A percentile compares a stretch with the other conserved stretches of the same genome.
These are phyloP conservation scores for Phytophthora palmivora DNA, from an alignment of 352 stramenopile genomes.

Conservation along the genomic window DNA sequence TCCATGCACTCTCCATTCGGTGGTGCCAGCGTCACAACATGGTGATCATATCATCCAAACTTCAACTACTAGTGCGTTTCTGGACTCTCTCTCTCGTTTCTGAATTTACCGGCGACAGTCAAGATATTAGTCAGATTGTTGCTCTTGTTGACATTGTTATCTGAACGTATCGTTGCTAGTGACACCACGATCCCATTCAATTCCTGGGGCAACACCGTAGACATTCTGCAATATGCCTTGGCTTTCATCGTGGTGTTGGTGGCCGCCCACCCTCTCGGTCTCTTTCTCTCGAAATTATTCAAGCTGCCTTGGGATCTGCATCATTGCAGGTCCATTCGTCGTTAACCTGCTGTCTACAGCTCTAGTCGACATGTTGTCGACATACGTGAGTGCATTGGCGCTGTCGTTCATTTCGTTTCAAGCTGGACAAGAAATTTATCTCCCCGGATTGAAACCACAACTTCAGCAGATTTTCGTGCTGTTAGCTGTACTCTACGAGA, in stretches of 20 bases:
- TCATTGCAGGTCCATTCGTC: constrained; percentile 36
- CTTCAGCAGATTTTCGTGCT: no score
- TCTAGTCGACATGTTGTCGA: constrained; percentile 29
- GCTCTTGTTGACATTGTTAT: constrained; percentile 1
- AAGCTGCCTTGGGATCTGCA: constrained; percentile 34
- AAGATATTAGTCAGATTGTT: background rate
- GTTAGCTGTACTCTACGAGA: no score
- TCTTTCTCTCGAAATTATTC: constrained; percentile 37
- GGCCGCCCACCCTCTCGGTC: constrained; percentile 28
- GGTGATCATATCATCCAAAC: no score
- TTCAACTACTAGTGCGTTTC: no score
- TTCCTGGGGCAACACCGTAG: constrained; percentile 40
- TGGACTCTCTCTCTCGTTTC: no score
- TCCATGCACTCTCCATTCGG: no score
- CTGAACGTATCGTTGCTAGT: background rate
- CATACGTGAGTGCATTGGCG: constrained; percentile 62
- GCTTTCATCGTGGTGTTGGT: constrained; percentile 66
- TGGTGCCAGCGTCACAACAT: no score
- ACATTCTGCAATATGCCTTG: constrained; percentile 55
- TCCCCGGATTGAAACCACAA: no score
- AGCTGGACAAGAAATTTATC: no score
- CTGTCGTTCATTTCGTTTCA: no score
- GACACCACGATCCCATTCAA: constrained; percentile 50
- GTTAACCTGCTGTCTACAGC: constrained; percentile 27
- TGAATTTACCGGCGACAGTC: constrained; percentile 9